Base-by-base conservation (phyloP, 2,329 filamentous ascomycete genomes). In the Phaeosphaeria sp. region DNA sequence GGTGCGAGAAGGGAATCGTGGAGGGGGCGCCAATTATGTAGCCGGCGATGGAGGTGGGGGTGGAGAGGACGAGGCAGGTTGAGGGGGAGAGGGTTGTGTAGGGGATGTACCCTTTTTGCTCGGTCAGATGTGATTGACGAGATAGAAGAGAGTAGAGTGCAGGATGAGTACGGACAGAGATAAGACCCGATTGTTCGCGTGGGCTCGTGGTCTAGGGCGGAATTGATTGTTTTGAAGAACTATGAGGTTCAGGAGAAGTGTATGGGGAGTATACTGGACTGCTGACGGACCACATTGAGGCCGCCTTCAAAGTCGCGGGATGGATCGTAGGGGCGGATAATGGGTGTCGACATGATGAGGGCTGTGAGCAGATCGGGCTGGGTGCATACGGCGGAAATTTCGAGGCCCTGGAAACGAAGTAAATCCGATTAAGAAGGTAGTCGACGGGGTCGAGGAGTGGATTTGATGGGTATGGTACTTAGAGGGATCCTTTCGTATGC, bases 121-220 rank as follows among this genome's bases (percentile, higher is more conserved):
- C n/a, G n/a, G n/a, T n/a, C n/a, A n/a, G n/a, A n/a, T n/a, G n/a
- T n/a, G n/a, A n/a, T n/a, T n/a, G n/a, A n/a, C n/a, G n/a, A n/a
- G n/a, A n/a, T n/a, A n/a, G n/a, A n/a, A n/a, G n/a, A n/a, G n/a
- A n/a, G n/a, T n/a, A n/a, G n/a, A n/a, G n/a, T n/a, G n/a, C n/a
- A n/a, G n/a, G n/a, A n/a, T n/a, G n/a, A n/a, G 60, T 33, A 63
- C 68, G 61, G 74, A 77, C 71, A 75, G 11, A 74, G 59, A 51
- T 73, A 65, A 5, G 70, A 70, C 43, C 70, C 70, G 30, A 74
- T 68, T 2, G 69, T 75, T 21, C 65, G 64, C 6, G 70, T 63
- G 22, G 70, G 73, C 43, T 74, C 70, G 33, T 56, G 66, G 51
- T 67, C 52, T 30, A 74, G 51, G 20, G 49, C 48, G 6, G 51